Base-by-base conservation (phyloP, 2,329 filamentous ascomycete genomes). In the Monosporascus sp. region DNA sequence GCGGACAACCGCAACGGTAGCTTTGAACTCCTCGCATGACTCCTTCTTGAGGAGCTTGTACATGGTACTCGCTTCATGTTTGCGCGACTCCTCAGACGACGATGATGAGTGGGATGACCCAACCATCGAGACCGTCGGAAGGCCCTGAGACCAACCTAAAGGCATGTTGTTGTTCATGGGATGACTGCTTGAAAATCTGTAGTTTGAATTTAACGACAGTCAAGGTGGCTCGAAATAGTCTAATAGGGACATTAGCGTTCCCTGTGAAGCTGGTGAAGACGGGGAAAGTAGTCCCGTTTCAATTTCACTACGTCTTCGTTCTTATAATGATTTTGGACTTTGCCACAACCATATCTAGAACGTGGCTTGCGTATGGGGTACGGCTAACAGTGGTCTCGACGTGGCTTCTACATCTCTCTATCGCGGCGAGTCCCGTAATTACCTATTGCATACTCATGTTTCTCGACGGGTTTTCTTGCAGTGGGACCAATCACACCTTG, bases 21-120 rank as follows among this genome's bases (percentile, higher is more conserved):
- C 22, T 27, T 50, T 50, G 48, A 25, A 42, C 5, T 27, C 39
- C 27, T 36, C 17, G 22, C 44, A 38, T 31, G 42, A 31, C 20
- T 50, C 48, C n/a, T 44, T 50, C 24, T 50, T 42, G 14, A 50
- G 38, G 17, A 50, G 24, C 37, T 50, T 50, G 15, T 50, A 50
- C 39, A 45, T 45, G 24, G 25, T 18, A 25, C 36, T 31, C 20
- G 31, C 48, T 36, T 50, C 48, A 45, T 50, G 48, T 22, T n/a
- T 22, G 4, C 17, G 18, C 17, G 42, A 46, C 9, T 46, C 42
- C 14, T 20, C 24, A 11, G 48, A 50, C 6, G 27, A 36, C 2
- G 25, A 17, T 6, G 46, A 11, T 14, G 48, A 42, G 38, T 22
- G n/a, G 20, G 27, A 17, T 11, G 48, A 50, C n/a, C 34, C 48